These are phyloP conservation scores for Boletus rubescentipes DNA, from an alignment of 768 basidiomycete genomes.

Conservation along the genomic window DNA sequence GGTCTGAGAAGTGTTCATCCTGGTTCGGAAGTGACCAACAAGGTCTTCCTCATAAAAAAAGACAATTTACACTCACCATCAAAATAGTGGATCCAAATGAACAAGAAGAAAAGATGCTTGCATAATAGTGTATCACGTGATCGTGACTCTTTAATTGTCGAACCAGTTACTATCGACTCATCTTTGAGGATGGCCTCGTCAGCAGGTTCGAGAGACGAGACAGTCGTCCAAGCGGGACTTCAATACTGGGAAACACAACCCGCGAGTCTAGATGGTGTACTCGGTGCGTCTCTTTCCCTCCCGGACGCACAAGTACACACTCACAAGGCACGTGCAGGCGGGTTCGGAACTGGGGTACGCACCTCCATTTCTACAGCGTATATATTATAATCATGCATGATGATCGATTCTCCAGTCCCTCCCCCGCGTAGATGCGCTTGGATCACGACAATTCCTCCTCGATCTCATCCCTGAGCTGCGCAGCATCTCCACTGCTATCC, in stretches of 20 bases:
- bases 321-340: constrained; percentile 31
- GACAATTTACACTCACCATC: constrained; percentile 15
- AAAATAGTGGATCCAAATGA: no score
- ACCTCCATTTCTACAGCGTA: constrained; percentile 5
- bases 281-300: constrained; percentile 50
- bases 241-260: constrained; percentile 83
- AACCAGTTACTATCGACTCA: no score
- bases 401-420: constrained; percentile 54
- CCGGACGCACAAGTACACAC: not conserved
- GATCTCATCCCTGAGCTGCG: constrained; percentile 83
- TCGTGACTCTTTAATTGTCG: not conserved
- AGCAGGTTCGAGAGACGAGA: no score
- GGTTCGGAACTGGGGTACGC: constrained; percentile 54
- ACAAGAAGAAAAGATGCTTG: not conserved
- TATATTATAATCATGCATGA: not conserved
- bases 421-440: constrained; percentile 86
- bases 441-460: no score
- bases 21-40: not conserved
- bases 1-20: constrained; percentile 30
- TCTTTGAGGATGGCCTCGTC: constrained; percentile 7
- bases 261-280: constrained; percentile 83
- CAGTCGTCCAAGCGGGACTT: constrained; percentile 76
- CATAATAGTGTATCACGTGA: constrained; percentile 8
- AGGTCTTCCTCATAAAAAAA: not conserved
- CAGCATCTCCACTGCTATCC: constrained; percentile 73